A percentile compares a stretch with the other conserved stretches of the same genome.
Evolutionary conservation across 805 yeast genomes (phyloP).

Genomic region (Sporopachydermia quercuum): DNA sequence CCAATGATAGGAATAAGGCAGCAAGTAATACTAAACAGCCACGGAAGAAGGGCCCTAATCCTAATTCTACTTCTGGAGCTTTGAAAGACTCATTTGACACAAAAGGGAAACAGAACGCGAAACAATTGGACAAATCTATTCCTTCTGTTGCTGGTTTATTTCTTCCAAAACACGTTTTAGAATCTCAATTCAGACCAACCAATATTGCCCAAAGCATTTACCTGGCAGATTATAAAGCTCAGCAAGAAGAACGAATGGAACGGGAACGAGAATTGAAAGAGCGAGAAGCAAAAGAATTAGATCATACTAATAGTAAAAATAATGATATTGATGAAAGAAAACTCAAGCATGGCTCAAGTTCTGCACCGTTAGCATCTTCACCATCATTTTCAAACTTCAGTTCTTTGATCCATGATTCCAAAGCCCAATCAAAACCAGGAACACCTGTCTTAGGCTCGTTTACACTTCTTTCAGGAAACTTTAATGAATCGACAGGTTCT

Average conservation of each 20-base stretch:
- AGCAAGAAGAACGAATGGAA: not conserved
- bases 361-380: not conserved
- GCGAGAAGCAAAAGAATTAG: not conserved
- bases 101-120: not conserved
- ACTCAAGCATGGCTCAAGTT: too few relatives aligned
- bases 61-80: not conserved
- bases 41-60: not conserved
- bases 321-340: not conserved
- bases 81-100: not conserved
- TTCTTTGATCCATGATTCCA: not conserved
- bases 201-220: conserved; percentile 1
- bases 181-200: not conserved
- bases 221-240: not conserved
- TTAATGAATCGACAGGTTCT: too few relatives aligned
- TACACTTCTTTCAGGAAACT: too few relatives aligned
- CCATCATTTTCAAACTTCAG: not conserved
- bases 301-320: not conserved
- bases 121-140: not conserved
- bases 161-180: not conserved
- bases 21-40: not conserved
- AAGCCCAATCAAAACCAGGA: not conserved
- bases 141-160: not conserved
- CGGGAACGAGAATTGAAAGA: not conserved
- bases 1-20: too few relatives aligned
- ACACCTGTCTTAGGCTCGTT: too few relatives aligned